Conservation (phyloP, 805 yeast genomes). For the Metschnikowia colocasiae region DNA sequence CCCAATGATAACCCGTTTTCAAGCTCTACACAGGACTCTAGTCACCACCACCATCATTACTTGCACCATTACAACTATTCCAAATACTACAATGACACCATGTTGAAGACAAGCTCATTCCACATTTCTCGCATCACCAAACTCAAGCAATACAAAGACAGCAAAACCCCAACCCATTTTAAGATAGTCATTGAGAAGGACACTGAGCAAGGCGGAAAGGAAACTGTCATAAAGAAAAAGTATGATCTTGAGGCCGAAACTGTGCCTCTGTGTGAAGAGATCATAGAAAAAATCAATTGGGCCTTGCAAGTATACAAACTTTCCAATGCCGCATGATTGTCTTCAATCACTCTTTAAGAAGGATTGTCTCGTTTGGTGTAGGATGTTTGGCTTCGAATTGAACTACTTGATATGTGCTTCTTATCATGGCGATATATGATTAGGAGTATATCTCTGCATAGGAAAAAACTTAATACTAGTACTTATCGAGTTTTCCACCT, state of each 20-base stretch:
- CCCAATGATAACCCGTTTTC: conserved; percentile 32
- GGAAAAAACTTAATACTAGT: not conserved
- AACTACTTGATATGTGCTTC: not conserved
- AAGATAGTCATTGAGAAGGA: conserved; percentile 62
- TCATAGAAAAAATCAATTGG: conserved; percentile 64
- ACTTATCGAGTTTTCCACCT: conserved; percentile 1
- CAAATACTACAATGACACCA: conserved; percentile 56
- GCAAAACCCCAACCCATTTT: conserved; percentile 71
- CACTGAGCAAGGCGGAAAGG: conserved; percentile 35
- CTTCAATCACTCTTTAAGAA: not conserved
- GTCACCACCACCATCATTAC: conserved; percentile 34
- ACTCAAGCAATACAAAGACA: conserved; percentile 63
- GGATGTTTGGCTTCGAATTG: not conserved
- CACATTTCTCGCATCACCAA: conserved; percentile 74
- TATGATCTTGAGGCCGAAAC: conserved; percentile 81
- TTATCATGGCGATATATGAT: not conserved
- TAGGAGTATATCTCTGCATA: not conserved
- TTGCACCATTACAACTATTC: conserved; percentile 38
- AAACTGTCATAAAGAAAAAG: conserved; percentile 67
- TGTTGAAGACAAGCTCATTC: conserved; percentile 79
- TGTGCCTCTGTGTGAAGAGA: conserved; percentile 61
- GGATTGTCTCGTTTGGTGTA: not conserved
- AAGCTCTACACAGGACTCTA: conserved; percentile 11
- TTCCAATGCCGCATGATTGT: conserved; percentile 10
- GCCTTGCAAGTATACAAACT: conserved; percentile 53